Conservation (phyloP, 169 alveolate genomes). For the Plasmodium malariae region DNA sequence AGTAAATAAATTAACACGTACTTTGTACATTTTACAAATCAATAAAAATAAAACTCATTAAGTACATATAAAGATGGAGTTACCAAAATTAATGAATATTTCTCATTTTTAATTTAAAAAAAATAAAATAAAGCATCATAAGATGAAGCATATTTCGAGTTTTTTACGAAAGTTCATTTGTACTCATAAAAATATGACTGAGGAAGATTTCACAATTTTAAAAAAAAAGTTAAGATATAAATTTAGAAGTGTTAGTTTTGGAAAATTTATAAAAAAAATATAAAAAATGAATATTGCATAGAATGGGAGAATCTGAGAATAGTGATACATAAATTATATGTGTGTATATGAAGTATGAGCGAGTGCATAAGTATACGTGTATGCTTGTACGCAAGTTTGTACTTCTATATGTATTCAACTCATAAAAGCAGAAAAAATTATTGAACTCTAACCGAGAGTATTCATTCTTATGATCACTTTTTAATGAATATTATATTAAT, state of each 20-base stretch:
- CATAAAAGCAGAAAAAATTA: too few relatives aligned
- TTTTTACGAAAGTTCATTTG: conserved; percentile 42
- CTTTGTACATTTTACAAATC: too few relatives aligned
- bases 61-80: neutral
- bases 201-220: conserved; percentile 30
- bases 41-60: neutral
- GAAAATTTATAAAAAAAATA: neutral
- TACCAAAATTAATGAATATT: neutral
- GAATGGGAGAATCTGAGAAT: neutral
- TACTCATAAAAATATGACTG: conserved; percentile 19
- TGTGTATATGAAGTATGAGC: neutral
- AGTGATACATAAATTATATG: neutral
- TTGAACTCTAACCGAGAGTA: too few relatives aligned
- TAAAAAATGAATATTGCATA: conserved; percentile 9
- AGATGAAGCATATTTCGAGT: conserved; percentile 7
- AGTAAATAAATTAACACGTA: too few relatives aligned
- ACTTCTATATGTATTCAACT: too few relatives aligned
- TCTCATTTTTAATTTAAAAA: neutral
- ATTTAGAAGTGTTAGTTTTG: conserved; percentile 71
- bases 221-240: conserved; percentile 49
- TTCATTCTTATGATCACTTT: too few relatives aligned
- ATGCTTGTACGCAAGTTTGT: too few relatives aligned
- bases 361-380: neutral
- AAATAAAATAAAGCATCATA: neutral
- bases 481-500: neutral